Evolutionary conservation across 2,329 filamentous ascomycete genomes (phyloP).

Genomic region (Colletotrichum phormii): DNA sequence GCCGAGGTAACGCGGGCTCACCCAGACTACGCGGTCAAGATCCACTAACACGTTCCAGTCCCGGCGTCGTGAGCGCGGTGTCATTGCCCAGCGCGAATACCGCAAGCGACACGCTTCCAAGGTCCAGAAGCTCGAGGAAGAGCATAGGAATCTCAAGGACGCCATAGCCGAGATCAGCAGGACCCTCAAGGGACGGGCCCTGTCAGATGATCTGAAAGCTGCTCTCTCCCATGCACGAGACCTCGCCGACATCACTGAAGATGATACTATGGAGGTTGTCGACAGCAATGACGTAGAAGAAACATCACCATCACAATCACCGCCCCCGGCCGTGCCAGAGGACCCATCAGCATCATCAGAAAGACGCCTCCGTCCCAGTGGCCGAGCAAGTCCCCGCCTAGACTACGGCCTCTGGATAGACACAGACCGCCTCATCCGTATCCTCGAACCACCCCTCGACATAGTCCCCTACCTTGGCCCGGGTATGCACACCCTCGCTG

Average conservation of each 20-base stretch:
- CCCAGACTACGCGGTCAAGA: not conserved
- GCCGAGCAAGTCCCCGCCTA: slow-evolving; percentile 23
- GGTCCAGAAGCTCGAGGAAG: slow-evolving; percentile 37
- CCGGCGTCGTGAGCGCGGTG: slow-evolving; percentile 37
- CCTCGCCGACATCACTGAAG: slow-evolving; percentile 5
- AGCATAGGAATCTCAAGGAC: slow-evolving; percentile 35
- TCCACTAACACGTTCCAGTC: slow-evolving; percentile 3
- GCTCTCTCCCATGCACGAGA: slow-evolving; percentile 12
- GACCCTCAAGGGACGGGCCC: not conserved
- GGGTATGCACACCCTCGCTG: slow-evolving; percentile 24
- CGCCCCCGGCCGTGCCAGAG: not conserved
- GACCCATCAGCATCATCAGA: not conserved
- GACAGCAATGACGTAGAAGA: not conserved
- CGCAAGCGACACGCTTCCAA: slow-evolving; percentile 40
- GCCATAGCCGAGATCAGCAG: slow-evolving; percentile 24
- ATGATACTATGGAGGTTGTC: not conserved
- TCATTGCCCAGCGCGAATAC: slow-evolving; percentile 40
- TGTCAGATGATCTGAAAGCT: not conserved
- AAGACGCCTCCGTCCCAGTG: not conserved
- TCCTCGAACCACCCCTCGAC: slow-evolving; percentile 27
- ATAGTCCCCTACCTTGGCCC: slow-evolving; percentile 25
- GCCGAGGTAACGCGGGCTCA: not conserved
- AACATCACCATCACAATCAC: not conserved
- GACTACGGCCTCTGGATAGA: slow-evolving; percentile 37
- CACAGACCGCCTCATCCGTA: slow-evolving; percentile 15